Evolutionary conservation across 495 filamentous ascomycete species (phyloP), one percentile per base, ranked within the genome.

Genomic region (Aspergillus mulundensis): DNA sequence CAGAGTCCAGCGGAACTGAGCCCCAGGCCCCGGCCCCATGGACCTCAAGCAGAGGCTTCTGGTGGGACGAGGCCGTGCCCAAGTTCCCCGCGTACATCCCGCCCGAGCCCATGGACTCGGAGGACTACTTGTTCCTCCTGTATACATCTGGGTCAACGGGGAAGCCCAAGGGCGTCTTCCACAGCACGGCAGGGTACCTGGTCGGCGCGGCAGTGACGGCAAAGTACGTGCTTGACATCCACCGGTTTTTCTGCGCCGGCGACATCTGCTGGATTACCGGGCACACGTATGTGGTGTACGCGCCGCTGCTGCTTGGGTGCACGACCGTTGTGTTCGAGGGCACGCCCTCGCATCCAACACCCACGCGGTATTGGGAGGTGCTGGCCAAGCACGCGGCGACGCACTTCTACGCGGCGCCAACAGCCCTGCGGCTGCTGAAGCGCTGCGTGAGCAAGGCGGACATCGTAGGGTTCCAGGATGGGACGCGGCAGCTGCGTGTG

Each of bases 191-290:
- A 53, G 94, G 94, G 28, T 97, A 97, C 70, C 83, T 97, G 24
- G 72, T 97, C 8, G 94, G 94, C 38, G 94, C 93, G 19, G 94
- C 95, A 7, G 77, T 85, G 63, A 97, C 94, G 34, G 95, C 90
- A 62, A 98, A 97, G 73, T 97, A 98, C 65, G 91, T 97, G 52
- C 97, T 98, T 67, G 95, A 98, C 68, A 93, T 98, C 60, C 94
- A 98, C 72, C 82, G 81, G 51, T 97, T 91, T 79, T 97, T 97
- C 83, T 97, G 94, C 64, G 94, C 90, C 70, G 95, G 95, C 69
- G 94, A 98, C 67, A 91, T 98, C 49, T 95, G 94, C 62, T 98
- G 94, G 94, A 97, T 98, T 67, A 97, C 95, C 43, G 94, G 94
- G n/a, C 94, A 98, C 75, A 96, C 94, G 43, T 98, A 98, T 65